phyloP scores from a whole-genome alignment of 129 eudicot species.

The Ambrosia artemisiifolia region DNA sequence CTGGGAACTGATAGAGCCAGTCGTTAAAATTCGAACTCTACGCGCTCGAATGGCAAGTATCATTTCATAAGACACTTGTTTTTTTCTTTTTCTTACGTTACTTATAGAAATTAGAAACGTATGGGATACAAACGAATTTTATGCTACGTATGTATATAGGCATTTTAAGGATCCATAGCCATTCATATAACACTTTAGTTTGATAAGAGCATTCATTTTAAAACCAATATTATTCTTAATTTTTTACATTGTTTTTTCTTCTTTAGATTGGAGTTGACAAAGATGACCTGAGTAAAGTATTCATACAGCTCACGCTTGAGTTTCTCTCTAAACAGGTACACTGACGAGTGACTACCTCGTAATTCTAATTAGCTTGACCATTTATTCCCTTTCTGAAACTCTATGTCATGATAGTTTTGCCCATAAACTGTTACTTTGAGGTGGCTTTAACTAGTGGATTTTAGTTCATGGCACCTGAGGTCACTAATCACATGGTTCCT shows the following conservation, averaged over 20 bases:
- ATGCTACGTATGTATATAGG: background rate
- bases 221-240: background rate
- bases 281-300: slow-evolving; percentile 71
- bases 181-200: background rate
- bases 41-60: slow-evolving; percentile 93
- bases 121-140: background rate
- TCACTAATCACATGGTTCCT: background rate
- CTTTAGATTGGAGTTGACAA: slow-evolving; percentile 90
- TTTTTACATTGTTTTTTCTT: background rate
- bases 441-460: slow-evolving; percentile 3
- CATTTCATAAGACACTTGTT: slow-evolving; percentile 2
- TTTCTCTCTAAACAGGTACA: slow-evolving; percentile 88
- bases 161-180: background rate
- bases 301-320: slow-evolving; percentile 91
- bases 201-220: background rate
- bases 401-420: slow-evolving; percentile 7
- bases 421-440: background rate
- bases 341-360: background rate
- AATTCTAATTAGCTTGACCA: no score
- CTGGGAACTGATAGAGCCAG: slow-evolving; percentile 85
- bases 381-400: background rate
- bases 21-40: slow-evolving; percentile 73
- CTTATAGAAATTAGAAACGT: background rate
- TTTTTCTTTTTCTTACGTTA: slow-evolving; percentile 7
- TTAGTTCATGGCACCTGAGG: slow-evolving; percentile 4